Percentiles rank a stretch among this genome's conserved stretches.
Conservation (phyloP, 2,329 filamentous ascomycete species). For the Sporothrix euskadiensis region DNA sequence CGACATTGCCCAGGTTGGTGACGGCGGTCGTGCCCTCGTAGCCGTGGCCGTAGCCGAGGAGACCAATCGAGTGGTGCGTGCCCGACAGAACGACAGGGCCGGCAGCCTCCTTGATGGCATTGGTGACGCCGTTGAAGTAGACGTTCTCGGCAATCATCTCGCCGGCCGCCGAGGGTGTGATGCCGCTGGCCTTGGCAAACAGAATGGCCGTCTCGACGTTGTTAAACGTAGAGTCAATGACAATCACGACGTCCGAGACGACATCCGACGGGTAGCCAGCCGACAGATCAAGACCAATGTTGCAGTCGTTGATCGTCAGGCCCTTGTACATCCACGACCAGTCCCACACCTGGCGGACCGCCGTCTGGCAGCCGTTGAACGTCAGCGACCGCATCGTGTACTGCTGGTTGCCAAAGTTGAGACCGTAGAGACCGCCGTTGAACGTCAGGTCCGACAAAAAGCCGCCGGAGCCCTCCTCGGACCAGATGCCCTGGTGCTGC, state of each 20-base stretch:
- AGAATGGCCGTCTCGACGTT: constrained; percentile 68
- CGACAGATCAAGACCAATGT: constrained; percentile 67
- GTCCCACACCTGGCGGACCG: constrained; percentile 70
- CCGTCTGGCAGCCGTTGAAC: constrained; percentile 64
- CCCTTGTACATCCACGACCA: constrained; percentile 75
- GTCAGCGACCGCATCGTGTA: constrained; percentile 68
- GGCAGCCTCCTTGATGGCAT: constrained; percentile 49
- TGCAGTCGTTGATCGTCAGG: constrained; percentile 61
- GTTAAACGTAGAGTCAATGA: constrained; percentile 71
- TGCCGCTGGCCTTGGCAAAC: constrained; percentile 47
- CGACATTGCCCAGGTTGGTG: constrained; percentile 38
- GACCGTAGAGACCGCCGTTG: constrained; percentile 63
- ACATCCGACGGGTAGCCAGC: constrained; percentile 42
- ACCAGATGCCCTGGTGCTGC: constrained; percentile 57
- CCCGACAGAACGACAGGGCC: constrained; percentile 49
- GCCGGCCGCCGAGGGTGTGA: constrained; percentile 42
- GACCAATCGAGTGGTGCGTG: constrained; percentile 42
- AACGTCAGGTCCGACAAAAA: constrained; percentile 69
- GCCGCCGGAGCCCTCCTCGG: constrained; percentile 65
- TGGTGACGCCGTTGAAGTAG: constrained; percentile 42
- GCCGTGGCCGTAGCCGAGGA: constrained; percentile 42
- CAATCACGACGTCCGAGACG: constrained; percentile 68
- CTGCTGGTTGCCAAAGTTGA: constrained; percentile 61
- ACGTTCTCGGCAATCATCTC: constrained; percentile 52
- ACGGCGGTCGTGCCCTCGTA: constrained; percentile 39